Conservation (phyloP, 2,329 filamentous ascomycete genomes). For the Thelonectria olida region DNA sequence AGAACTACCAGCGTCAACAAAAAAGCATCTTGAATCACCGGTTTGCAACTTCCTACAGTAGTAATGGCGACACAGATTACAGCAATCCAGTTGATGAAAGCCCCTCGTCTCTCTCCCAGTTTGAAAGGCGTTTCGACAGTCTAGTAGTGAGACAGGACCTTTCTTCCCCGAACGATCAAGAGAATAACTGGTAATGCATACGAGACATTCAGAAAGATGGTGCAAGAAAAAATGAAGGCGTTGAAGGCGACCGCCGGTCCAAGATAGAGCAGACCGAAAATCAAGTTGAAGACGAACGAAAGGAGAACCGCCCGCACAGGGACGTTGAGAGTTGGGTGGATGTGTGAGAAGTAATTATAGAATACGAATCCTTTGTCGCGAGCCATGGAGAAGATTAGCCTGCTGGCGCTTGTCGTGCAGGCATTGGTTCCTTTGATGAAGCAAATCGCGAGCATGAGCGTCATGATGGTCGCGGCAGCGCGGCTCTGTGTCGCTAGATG, state of each 20-base stretch:
- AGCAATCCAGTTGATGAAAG: constrained; percentile 25
- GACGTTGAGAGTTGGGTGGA: constrained; percentile 24
- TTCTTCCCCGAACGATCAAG: constrained; percentile 19
- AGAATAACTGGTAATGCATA: constrained; percentile 30
- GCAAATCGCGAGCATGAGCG: constrained; percentile 53
- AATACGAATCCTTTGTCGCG: constrained; percentile 28
- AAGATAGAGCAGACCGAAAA: constrained; percentile 30
- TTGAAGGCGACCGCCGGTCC: constrained; percentile 32
- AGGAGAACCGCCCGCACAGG: constrained; percentile 25
- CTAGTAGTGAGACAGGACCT: background rate
- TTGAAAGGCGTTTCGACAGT: constrained; percentile 18
- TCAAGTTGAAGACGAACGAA: constrained; percentile 24
- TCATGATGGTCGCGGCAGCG: constrained; percentile 51
- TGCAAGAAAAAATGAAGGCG: constrained; percentile 32
- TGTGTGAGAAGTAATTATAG: constrained; percentile 26
- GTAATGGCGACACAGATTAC: constrained; percentile 32
- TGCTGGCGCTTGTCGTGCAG: constrained; percentile 52
- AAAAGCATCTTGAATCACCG: background rate
- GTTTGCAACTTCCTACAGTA: constrained; percentile 20
- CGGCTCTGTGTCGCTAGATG: constrained; percentile 52
- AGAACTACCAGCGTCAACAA: constrained; percentile 14
- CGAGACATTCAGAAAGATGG: constrained; percentile 31
- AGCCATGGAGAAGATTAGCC: constrained; percentile 50
- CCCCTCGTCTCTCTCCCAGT: constrained; percentile 17
- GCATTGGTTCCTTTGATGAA: constrained; percentile 58